phyloP scores from a whole-genome alignment of 257 asterid species.

The Scutellaria barbata region DNA sequence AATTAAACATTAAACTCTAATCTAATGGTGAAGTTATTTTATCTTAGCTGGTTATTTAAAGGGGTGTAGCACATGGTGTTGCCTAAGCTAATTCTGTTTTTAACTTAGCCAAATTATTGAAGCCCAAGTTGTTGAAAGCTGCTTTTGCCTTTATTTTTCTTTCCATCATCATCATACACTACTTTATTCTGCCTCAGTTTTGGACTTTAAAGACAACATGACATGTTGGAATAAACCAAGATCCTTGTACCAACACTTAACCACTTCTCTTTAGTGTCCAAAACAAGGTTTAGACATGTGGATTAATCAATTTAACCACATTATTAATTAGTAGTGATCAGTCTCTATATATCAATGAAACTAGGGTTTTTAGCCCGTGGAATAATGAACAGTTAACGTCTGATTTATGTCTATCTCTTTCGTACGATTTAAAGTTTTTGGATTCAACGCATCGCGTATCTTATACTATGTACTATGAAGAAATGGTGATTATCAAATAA shows the following conservation, averaged over 20 bases:
- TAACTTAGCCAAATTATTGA: slow-evolving; percentile 30
- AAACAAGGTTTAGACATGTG: slow-evolving; percentile 16
- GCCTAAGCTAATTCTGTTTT: slow-evolving; percentile 30
- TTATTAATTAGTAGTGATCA: no score
- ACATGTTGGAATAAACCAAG: slow-evolving; percentile 38
- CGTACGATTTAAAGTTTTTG: not conserved
- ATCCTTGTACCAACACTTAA: slow-evolving; percentile 38
- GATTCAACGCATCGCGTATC: not conserved
- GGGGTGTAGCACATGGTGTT: slow-evolving; percentile 52
- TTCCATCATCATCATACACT: slow-evolving; percentile 34
- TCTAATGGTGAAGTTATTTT: slow-evolving; percentile 35
- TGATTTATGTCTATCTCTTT: not conserved
- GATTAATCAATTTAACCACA: no score
- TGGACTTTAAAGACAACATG: slow-evolving; percentile 44
- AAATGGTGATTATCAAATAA: slow-evolving; percentile 29
- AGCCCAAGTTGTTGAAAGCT: slow-evolving; percentile 55
- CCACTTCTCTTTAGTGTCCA: slow-evolving; percentile 39
- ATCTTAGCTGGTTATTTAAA: slow-evolving; percentile 25
- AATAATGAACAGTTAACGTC: no score
- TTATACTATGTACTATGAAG: not conserved
- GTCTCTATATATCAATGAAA: no score
- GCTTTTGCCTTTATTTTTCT: slow-evolving; percentile 45
- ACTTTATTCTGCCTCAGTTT: slow-evolving; percentile 48
- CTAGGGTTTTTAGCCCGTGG: not conserved
- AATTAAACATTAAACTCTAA: slow-evolving; percentile 27